Evolutionary conservation across 75 land plant genomes (phyloP), one percentile per base, ranked within the genome.

Genomic region (Picea sitchensis): DNA sequence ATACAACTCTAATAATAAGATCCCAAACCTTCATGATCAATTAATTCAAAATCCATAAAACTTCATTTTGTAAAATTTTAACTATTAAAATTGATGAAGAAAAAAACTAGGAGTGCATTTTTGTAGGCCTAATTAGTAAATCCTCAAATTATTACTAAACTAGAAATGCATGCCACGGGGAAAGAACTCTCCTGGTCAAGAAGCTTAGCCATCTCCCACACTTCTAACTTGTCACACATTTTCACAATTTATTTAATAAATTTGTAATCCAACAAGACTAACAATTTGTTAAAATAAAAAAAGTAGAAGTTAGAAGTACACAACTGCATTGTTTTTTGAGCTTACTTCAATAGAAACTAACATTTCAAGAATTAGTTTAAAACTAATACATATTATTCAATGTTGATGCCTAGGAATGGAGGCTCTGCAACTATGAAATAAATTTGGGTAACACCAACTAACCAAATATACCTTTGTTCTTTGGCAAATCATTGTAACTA

Each of bases 391-490:
- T 87, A 96, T 94, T 94, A 91, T 59, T 92, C 93, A 79, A 89
- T 88, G 65, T 87, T 93, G 58, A 93, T 89, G 76, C 71, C 64
- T 72, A 83, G 79, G 62, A 96, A 96, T 4, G 98, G 95, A 23
- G 87, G 34, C 83, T 83, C 88, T 65, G 94, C 99, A 69, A 88
- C 82, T 76, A 94, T 87, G 31, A 95, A 79, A 64, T 95, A 94
- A 44, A 96, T 86, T 59, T 94, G 75, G 44, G 95, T 91, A 2
- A 95, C 98, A 15, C 98, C 98, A 80, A 98, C 98, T 63, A 95
- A 96, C 98, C 99, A 96, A 34, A 96, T 77, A 81, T 61, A 91
- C 91, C 89, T 89, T 69, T 89, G 41, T 47, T 76, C 59, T 78
- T 88, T 13, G 78, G 67, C 34, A 83, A 36, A 23, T 85, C 86